Conservation (phyloP, 2,329 filamentous ascomycete genomes). For the Periconia digitata region DNA sequence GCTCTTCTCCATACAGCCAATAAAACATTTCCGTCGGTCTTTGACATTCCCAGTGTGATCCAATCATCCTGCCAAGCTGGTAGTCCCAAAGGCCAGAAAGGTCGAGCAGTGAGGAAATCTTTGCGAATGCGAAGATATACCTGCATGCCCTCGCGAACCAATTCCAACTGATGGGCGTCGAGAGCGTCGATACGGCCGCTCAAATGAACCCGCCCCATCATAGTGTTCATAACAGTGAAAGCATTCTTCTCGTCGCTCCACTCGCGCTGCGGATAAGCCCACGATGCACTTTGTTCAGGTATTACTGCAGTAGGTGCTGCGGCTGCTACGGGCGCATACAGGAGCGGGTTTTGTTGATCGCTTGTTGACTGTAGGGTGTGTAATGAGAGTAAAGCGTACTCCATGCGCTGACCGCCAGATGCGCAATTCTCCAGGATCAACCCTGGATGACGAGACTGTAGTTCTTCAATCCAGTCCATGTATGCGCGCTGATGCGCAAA, state of each 20-base stretch:
- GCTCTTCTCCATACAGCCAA: conserved; percentile 2
- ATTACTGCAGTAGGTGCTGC: conserved; percentile 2
- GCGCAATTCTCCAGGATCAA: conserved; percentile 7
- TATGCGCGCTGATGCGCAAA: conserved; percentile 6
- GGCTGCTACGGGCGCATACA: conserved; percentile 3
- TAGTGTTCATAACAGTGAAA: conserved; percentile 3
- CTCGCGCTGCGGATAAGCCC: conserved; percentile 8
- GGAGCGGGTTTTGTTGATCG: conserved; percentile 6
- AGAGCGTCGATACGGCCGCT: conserved; percentile 4
- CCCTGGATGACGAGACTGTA: conserved; percentile 1
- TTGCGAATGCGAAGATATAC: conserved; percentile 3
- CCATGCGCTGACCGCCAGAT: conserved; percentile 6
- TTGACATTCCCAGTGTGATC: conserved; percentile 1
- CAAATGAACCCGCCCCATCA: conserved; percentile 3
- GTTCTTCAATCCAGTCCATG: not conserved
- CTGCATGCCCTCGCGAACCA: conserved; percentile 2
- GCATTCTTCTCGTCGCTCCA: conserved; percentile 9
- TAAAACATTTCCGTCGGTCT: not conserved
- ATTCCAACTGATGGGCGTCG: not conserved
- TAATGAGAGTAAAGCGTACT: conserved; percentile 1
- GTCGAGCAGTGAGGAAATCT: not conserved
- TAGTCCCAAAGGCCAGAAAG: conserved; percentile 6
- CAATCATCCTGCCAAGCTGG: conserved; percentile 6
- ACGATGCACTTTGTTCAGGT: conserved; percentile 4
- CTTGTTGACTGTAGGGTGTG: conserved; percentile 6